phyloP scores from a whole-genome alignment of 306 rosid species.

The Vigna trinervia region DNA sequence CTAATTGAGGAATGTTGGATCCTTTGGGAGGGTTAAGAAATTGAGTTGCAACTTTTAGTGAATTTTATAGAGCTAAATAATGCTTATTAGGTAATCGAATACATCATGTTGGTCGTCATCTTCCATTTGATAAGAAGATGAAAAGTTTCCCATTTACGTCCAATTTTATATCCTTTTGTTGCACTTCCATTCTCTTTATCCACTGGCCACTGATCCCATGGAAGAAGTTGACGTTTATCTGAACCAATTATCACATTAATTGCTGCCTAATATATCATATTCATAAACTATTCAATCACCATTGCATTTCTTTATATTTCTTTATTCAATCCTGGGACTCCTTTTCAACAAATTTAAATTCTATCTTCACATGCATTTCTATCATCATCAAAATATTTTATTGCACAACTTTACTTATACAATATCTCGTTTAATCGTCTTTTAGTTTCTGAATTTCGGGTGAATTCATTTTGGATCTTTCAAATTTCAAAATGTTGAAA shows the following conservation, averaged over 20 bases:
- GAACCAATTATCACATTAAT: conserved; percentile 15
- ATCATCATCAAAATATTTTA: background rate
- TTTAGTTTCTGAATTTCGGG: too few species aligned
- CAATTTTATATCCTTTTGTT: conserved; percentile 38
- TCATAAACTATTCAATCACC: background rate
- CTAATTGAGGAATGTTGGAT: conserved; percentile 48
- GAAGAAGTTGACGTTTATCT: conserved; percentile 36
- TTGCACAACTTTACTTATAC: background rate
- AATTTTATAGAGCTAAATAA: conserved; percentile 32
- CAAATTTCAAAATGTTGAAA: too few species aligned
- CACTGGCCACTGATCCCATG: conserved; percentile 37
- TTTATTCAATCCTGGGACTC: background rate
- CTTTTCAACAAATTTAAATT: background rate
- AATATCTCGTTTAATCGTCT: background rate
- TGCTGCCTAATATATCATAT: conserved; percentile 7
- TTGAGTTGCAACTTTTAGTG: background rate
- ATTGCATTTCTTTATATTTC: background rate
- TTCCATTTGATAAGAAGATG: conserved; percentile 44
- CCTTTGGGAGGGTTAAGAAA: background rate
- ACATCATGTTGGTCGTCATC: conserved; percentile 51
- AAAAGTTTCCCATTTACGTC: conserved; percentile 31
- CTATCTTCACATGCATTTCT: background rate
- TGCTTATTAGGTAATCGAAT: conserved; percentile 41
- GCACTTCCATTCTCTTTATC: conserved; percentile 42
- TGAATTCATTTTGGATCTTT: too few species aligned